phyloP scores from a whole-genome alignment of 306 rosid species.

The Acacia confusa region DNA sequence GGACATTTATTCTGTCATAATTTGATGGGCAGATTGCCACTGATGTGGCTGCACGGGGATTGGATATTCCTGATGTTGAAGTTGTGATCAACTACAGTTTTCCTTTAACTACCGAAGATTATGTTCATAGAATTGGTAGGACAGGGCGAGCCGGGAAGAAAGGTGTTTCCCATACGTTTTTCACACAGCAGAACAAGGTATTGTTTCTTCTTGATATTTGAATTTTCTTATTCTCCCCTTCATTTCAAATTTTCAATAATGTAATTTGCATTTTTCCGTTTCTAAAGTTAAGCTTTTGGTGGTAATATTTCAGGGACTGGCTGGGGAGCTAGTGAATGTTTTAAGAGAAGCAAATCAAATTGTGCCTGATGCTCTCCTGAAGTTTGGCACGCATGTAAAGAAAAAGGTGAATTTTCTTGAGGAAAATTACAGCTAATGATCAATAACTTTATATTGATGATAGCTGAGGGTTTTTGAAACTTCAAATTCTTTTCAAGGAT shows the following conservation, averaged over 20 bases:
- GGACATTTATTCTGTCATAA: conserved; percentile 7
- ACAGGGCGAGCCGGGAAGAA: conserved; percentile 97
- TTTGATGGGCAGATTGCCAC: conserved; percentile 73
- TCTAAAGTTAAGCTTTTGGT: background rate
- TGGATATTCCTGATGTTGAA: conserved; percentile 97
- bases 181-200: conserved; percentile 86
- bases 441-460: background rate
- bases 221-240: background rate
- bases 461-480: background rate
- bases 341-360: conserved; percentile 87
- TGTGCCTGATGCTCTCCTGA: conserved; percentile 69
- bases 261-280: background rate
- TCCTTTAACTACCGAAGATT: conserved; percentile 92
- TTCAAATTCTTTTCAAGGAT: background rate
- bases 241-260: background rate
- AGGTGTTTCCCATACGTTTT: conserved; percentile 96
- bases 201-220: background rate
- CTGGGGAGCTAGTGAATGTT: conserved; percentile 97
- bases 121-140: conserved; percentile 94
- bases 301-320: conserved; percentile 69
- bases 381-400: conserved; percentile 94
- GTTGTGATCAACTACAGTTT: conserved; percentile 94
- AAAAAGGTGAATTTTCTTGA: conserved; percentile 63
- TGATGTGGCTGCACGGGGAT: conserved; percentile 97
- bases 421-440: background rate